A percentile compares a stretch with the other conserved stretches of the same genome.
Conservation (phyloP, 768 basidiomycete genomes). For the Boletus rubropictus region DNA sequence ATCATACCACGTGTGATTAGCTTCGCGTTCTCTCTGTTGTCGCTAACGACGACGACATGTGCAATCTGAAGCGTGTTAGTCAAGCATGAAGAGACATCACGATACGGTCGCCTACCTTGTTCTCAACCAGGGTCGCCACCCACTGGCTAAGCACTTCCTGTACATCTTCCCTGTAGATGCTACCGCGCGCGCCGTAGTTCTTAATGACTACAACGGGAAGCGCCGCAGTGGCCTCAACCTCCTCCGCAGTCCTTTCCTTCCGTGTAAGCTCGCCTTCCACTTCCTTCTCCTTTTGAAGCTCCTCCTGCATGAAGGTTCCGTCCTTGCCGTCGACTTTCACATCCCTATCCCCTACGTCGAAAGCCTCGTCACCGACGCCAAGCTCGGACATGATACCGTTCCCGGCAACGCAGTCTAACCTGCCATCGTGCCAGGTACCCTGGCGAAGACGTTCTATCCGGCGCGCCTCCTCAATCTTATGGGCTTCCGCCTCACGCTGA, state of each 20-base stretch:
- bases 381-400: slow-evolving; percentile 85
- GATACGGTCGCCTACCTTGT: slow-evolving; percentile 45
- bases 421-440: slow-evolving; percentile 83
- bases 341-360: slow-evolving; percentile 35
- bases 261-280: slow-evolving; percentile 29
- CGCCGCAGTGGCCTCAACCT: slow-evolving; percentile 48
- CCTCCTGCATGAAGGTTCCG: slow-evolving; percentile 11
- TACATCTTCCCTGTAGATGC: slow-evolving; percentile 60
- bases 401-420: slow-evolving; percentile 79
- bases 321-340: slow-evolving; percentile 7
- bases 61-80: slow-evolving; percentile 55
- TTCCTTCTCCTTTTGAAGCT: slow-evolving; percentile 25
- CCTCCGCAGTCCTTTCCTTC: slow-evolving; percentile 34
- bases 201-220: slow-evolving; percentile 85
- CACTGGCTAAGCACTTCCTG: slow-evolving; percentile 74
- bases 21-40: slow-evolving; percentile 84
- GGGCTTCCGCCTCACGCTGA: slow-evolving; percentile 33
- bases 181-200: slow-evolving; percentile 62
- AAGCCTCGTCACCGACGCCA: slow-evolving; percentile 71
- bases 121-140: slow-evolving; percentile 78
- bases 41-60: slow-evolving; percentile 86
- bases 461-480: slow-evolving; percentile 34
- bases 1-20: slow-evolving; percentile 68
- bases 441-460: slow-evolving; percentile 43
- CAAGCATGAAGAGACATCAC: neutral